Base-by-base conservation (phyloP, 2,329 filamentous ascomycete species). In the Nigrospora oryzae region DNA sequence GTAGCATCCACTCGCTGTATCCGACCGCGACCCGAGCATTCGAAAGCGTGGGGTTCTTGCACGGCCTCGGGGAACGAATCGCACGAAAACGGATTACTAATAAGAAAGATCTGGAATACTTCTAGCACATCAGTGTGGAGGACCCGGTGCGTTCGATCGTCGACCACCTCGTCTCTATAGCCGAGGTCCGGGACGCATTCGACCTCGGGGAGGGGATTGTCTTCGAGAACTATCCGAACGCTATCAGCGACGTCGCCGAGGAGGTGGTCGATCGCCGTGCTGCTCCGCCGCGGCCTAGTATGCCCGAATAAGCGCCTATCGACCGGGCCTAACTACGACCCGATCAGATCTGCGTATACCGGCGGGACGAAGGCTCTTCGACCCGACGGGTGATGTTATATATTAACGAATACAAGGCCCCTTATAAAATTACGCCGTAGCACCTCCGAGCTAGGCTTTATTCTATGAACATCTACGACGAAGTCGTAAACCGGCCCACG, bases 321-420 rank as follows among this genome's bases (percentile, higher is more conserved):
- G 23, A 28, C 23, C 23, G 23, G 7, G 23, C 23, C 23, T n/a
- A 6, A 48, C 45, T 62, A 1, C 56, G 56, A 14, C 54, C 59
- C 8, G 59, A 65, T 46, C 55, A 66, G 44, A 62, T 64, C 36
- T 66, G 53, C 40, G 51, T 58, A 13, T 55, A 53, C 33, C 41
- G 42, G 43, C 51, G 49, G 10, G 44, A 52, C 19, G 33, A 54
- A 14, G 44, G n/a, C 23, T n/a, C 2, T 4, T 16, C 36, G 2
- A 31, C 34, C 10, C 44, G n/a, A 7, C 53, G 45, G 13, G 50
- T 36, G 7, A 61, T 64, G 45, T 43, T 56, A 4, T 63, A 59
- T 17, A 47, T 70, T 36, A 57, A 59, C 23, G 64, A 76, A 55
- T 71, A 74, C 49, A 77, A 73, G 56, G 52, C 67, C 13, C 70